Evolutionary conservation across 2,329 filamentous ascomycete species (phyloP), one percentile per base, ranked within the genome.

Genomic region (Phyllosticta citribraziliensis): DNA sequence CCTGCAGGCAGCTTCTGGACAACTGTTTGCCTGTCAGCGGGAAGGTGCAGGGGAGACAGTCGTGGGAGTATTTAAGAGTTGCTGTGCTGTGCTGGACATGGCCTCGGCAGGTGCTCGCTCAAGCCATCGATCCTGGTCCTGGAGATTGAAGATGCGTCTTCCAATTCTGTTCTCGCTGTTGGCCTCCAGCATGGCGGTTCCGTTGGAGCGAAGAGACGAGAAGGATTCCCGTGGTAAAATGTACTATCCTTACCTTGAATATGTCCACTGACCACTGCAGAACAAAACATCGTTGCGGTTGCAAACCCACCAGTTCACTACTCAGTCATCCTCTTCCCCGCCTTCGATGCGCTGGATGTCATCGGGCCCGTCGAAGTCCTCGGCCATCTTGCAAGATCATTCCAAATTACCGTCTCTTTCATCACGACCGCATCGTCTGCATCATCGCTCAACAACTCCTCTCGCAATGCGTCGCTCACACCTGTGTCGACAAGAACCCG

Each of bases 301-400:
- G 9, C 14, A 22, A 20, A 12, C 2, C 64, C 65, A 27, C 70
- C 72, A n/a, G 67, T 62, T 12, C 68, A 71, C 33, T 68, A 72
- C 55, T 71, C 64, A 52, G 56, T 72, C 27, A 9, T 76, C 57
- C 68, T 76, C 64, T 70, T 75, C 66, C 67, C 67, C 53, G 73
- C 73, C 62, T 75, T 72, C 67, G 72, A 72, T 65, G 68, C 70
- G 63, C 72, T 72, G 63, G 70, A 75, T 64, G 65, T 70, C 55
- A 68, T 67, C 58, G 80, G 79, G 5, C 79, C 79, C 6, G 68
- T 82, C 14, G 77, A 81, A 63, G 74, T 75, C 64, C 70, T 82
- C 24, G 78, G 71, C 64, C 66, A 70, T 20, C 70, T 75, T 62
- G 68, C 71, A n/a, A 64, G 62, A 47, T 61, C 33, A 3, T 61